Evolutionary conservation across 139 green algal genomes (phyloP).

Genomic region (Asterochloris erici): DNA sequence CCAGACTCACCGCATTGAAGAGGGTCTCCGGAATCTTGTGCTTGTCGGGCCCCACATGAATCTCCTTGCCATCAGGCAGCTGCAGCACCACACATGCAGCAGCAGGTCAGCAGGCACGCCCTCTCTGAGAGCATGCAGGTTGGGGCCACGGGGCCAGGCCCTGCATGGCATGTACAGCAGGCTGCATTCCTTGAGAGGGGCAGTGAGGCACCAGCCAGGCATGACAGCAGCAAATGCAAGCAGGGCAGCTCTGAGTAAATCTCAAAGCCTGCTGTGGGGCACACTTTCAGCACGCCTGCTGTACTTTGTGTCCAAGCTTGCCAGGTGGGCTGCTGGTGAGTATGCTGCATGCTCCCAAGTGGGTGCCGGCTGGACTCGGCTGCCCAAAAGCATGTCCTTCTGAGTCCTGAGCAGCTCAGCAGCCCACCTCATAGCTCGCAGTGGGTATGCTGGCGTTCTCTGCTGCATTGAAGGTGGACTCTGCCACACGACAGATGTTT

Average conservation of each 20-base stretch:
- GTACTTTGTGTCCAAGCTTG: not conserved
- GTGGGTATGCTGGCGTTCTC: conserved; percentile 78
- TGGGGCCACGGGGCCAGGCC: too few species aligned
- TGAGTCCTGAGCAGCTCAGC: not conserved
- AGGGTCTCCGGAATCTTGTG: conserved; percentile 83
- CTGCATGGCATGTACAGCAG: too few species aligned
- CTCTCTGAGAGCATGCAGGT: too few species aligned
- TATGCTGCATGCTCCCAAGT: too few species aligned
- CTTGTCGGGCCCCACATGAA: conserved; percentile 77
- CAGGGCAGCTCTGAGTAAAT: too few species aligned
- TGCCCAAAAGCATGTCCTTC: not conserved
- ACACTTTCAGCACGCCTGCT: too few species aligned
- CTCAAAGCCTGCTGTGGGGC: too few species aligned
- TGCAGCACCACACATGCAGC: conserved; percentile 22
- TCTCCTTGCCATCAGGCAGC: conserved; percentile 70
- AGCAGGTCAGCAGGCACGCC: not conserved
- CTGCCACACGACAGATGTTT: conserved; percentile 66
- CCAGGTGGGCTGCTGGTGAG: too few species aligned
- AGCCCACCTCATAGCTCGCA: conserved; percentile 78
- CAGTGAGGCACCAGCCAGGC: too few species aligned
- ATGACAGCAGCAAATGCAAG: too few species aligned
- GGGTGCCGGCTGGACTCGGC: too few species aligned
- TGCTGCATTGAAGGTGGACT: conserved; percentile 69
- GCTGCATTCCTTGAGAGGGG: too few species aligned
- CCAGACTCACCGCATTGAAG: conserved; percentile 61